Base-by-base conservation (phyloP, 495 filamentous ascomycete species). In the Bathelium albidoporum region DNA sequence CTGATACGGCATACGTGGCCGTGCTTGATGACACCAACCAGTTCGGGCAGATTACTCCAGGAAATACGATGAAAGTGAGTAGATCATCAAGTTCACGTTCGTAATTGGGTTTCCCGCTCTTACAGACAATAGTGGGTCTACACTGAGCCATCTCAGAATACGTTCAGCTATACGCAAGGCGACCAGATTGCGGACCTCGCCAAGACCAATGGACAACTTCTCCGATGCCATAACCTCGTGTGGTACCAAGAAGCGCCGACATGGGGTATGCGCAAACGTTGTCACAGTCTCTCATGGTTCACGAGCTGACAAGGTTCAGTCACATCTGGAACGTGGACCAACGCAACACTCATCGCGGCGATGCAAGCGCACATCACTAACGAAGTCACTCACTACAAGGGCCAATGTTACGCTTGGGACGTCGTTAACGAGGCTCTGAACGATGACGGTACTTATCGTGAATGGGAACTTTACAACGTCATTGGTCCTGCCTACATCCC, bases 41-140 rank as follows among this genome's bases (percentile, higher is more conserved):
- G 62, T 83, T 82, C 69, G 79, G 79, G 60, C 76, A 78, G 68
- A 75, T 78, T 11, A 82, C 80, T 0, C 81, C 79, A 14, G 74
- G 75, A 44, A 83, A 83, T 70, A 75, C 75, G 28, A 74, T 76
- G 71, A 82, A 55, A 55, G 49, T 55, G 2, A 55, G 49, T n/a
- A 18, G n/a, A 18, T 5, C 16, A 55, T 29, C 9, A n/a, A n/a
- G 49, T 29, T 55, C 29, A 0, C 0, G 16, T 45, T 49, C 18
- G 9, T n/a, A 32, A 49, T 10, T 49, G 24, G 3, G 14, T 39
- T 29, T n/a, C 4, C 5, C 0, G 20, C 49, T 29, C 49, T 55
- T 9, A 55, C 49, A 28, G 29, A 24, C 22, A 55, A 3, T 2
- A 82, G 73, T 78, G 72, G 67, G 70, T 73, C 66, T 76, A 69